These are phyloP conservation scores for Fusarium sp. DNA, from an alignment of 2,329 filamentous ascomycete genomes.

Conservation along the genomic window DNA sequence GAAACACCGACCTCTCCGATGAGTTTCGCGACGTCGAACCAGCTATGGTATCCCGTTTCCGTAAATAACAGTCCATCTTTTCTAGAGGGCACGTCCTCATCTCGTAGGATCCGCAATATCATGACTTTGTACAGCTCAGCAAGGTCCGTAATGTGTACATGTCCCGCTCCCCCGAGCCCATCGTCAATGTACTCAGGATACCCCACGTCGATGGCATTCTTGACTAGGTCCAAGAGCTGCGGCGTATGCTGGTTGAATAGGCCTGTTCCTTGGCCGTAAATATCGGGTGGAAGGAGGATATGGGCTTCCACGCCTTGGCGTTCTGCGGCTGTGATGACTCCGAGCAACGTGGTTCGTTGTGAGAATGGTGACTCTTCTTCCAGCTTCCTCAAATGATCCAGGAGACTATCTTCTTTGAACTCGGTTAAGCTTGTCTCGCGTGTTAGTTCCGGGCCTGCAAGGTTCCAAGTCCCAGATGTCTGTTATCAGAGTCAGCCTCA, in stretches of 20 bases:
- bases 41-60: slow-evolving; percentile 15
- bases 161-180: not conserved
- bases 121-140: slow-evolving; percentile 20
- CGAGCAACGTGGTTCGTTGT: not conserved
- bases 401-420: not conserved
- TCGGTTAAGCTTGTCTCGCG: not conserved
- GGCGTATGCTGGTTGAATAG: not conserved
- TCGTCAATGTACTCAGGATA: not conserved
- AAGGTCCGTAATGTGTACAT: slow-evolving; percentile 12
- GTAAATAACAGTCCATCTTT: slow-evolving; percentile 9
- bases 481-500: not conserved
- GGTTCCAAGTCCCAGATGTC: slow-evolving; percentile 1
- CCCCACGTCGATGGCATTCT: not conserved
- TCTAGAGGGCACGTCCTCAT: not conserved
- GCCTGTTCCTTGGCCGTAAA: not conserved
- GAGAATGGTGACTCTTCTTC: not conserved
- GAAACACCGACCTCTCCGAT: slow-evolving; percentile 9
- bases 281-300: not conserved
- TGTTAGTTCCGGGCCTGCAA: not conserved
- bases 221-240: not conserved
- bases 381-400: not conserved
- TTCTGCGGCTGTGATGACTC: not conserved
- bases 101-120: not conserved
- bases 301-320: not conserved
- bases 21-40: not conserved